Conservation (phyloP, 768 basidiomycete species). For the Suillus cothurnatus region DNA sequence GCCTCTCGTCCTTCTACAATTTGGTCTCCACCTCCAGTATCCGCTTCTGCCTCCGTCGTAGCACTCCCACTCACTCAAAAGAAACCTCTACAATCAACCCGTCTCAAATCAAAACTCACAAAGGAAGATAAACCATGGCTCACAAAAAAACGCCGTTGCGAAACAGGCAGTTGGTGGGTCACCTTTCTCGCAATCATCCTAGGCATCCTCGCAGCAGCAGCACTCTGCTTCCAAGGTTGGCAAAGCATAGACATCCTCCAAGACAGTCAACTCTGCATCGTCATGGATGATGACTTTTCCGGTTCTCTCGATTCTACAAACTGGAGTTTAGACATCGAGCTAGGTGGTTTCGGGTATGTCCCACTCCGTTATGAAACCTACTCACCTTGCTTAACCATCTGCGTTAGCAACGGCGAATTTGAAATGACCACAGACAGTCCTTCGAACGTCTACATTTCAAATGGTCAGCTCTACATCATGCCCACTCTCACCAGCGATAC, state of each 20-base stretch:
- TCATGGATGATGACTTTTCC: constrained; percentile 53
- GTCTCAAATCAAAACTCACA: constrained; percentile 52
- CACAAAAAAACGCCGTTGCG: constrained; percentile 34
- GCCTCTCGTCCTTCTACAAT: constrained; percentile 63
- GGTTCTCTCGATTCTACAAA: constrained; percentile 41
- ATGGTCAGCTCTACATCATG: constrained; percentile 58
- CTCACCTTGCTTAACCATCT: constrained; percentile 9
- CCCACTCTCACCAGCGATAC: constrained; percentile 58
- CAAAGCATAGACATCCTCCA: constrained; percentile 39
- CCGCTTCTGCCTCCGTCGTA: constrained; percentile 29
- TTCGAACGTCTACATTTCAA: constrained; percentile 46
- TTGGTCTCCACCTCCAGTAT: constrained; percentile 57
- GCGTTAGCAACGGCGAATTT: constrained; percentile 51
- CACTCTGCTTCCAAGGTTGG: constrained; percentile 50
- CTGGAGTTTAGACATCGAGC: constrained; percentile 53
- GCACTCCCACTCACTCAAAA: constrained; percentile 41
- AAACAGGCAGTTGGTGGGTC: constrained; percentile 48
- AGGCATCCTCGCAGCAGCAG: constrained; percentile 43
- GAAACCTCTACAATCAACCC: constrained; percentile 43
- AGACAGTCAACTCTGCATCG: constrained; percentile 40
- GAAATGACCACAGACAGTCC: constrained; percentile 50
- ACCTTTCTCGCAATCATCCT: constrained; percentile 44
- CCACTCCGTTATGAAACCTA: no score
- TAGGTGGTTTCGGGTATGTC: constrained; percentile 54
- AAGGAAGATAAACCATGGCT: constrained; percentile 51